phyloP scores from a whole-genome alignment of 116 monocot genomes.

The Iris pallida region DNA sequence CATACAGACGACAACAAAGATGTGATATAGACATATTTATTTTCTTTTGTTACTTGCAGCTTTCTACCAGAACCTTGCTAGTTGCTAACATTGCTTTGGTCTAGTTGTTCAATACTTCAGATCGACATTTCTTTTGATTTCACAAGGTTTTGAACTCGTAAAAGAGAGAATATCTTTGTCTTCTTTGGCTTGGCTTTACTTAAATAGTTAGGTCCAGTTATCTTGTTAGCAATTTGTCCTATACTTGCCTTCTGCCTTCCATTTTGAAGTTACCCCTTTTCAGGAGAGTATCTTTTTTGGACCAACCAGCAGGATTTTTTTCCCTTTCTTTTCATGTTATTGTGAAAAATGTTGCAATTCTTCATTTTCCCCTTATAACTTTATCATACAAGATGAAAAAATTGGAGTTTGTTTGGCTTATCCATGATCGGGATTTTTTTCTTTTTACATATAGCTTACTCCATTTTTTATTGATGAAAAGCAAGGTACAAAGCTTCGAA shows the following conservation, averaged over 20 bases:
- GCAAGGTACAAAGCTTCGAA: conserved; percentile 82
- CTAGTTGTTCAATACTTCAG: not conserved
- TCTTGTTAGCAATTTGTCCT: too few relatives aligned
- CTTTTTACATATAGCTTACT: not conserved
- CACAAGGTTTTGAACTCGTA: not conserved
- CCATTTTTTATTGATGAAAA: conserved; percentile 30
- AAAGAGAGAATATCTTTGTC: not conserved
- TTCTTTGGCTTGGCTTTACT: not conserved
- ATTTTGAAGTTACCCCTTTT: too few relatives aligned
- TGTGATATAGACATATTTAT: too few relatives aligned
- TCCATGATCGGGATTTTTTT: not conserved
- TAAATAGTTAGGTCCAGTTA: not conserved
- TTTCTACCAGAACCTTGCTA: too few relatives aligned
- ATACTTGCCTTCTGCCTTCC: too few relatives aligned
- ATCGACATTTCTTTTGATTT: not conserved
- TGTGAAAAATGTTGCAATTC: not conserved
- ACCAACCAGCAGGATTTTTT: not conserved
- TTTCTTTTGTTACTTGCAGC: too few relatives aligned
- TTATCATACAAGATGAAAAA: not conserved
- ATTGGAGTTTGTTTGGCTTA: not conserved
- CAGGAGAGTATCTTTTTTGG: too few relatives aligned
- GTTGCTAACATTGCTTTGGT: not conserved
- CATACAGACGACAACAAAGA: too few relatives aligned
- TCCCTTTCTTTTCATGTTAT: not conserved
- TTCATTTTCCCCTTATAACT: not conserved